Base-by-base conservation (phyloP, 768 basidiomycete genomes). In the Leccinum broughii region DNA sequence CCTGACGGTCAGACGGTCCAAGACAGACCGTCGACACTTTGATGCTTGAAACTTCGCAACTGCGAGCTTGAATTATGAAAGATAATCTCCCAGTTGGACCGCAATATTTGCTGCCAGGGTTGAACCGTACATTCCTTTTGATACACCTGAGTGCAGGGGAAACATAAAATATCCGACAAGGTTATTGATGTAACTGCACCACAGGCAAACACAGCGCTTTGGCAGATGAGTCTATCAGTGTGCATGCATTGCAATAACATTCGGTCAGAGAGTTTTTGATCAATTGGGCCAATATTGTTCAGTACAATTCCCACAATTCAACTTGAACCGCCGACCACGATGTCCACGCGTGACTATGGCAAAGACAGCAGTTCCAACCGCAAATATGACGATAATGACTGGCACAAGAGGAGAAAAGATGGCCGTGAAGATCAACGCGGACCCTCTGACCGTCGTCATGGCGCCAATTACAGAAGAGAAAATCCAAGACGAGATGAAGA, bases 401-500 rank as follows among this genome's bases (percentile, higher is more conserved):
- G n/a, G 41, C 4, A 44, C 41, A 11, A 30, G 51, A 57, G 63
- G 51, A 66, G 54, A 26, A 59, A 59, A 57, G 35, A 60, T 30
- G 57, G 60, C 8, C 22, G 50, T 28, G 30, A 39, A 37, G 57
- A 63, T 57, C 62, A 60, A 17, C 49, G 39, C 11, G 34, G 51
- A 55, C 57, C 60, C 48, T 51, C 61, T 6, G 65, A 66, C 63
- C 59, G 61, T 50, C 69, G 64, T 55, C 59, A 37, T 54, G 59
- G 52, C 11, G 24, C 64, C 54, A 54, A 59, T n/a, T 58, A 65
- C 24, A 57, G 60, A 34, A 62, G 58, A 11, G 63, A 67, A 46
- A 59, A 56, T 20, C 41, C 66, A 26, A 62, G 62, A 55, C 62
- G 69, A 55, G 66, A 72, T 54, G 66, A 62, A 17, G 72, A 64